phyloP scores from a whole-genome alignment of 441 rosid genomes.

The Codiaeum variegatum region DNA sequence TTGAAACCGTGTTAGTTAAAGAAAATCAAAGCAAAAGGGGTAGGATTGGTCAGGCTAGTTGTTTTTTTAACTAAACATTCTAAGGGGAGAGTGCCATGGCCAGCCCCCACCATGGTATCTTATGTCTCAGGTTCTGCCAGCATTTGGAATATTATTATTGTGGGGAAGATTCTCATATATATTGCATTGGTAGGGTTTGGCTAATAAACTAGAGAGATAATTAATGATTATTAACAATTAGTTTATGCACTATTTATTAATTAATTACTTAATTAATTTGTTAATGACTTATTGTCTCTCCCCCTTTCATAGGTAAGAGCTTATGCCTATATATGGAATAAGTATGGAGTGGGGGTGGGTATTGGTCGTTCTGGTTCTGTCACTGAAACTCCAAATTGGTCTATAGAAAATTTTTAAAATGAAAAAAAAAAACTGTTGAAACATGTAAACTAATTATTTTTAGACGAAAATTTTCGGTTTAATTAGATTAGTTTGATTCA shows the following conservation, averaged over 20 bases:
- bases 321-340: too few species aligned
- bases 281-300: not conserved
- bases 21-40: not conserved
- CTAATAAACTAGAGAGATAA: too few species aligned
- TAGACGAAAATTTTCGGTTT: too few species aligned
- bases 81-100: slow-evolving; percentile 24
- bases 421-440: too few species aligned
- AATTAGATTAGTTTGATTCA: too few species aligned
- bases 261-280: not conserved
- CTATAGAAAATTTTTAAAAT: too few species aligned
- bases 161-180: slow-evolving; percentile 39
- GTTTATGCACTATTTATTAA: not conserved
- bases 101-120: slow-evolving; percentile 46
- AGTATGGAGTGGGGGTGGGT: too few species aligned
- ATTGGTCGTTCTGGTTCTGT: too few species aligned
- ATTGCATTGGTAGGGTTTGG: slow-evolving; percentile 27
- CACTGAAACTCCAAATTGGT: too few species aligned
- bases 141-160: slow-evolving; percentile 57
- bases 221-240: too few species aligned
- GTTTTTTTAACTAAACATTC: slow-evolving; percentile 30
- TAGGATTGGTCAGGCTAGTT: not conserved
- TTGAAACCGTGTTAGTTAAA: slow-evolving; percentile 19
- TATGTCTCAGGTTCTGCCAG: slow-evolving; percentile 45
- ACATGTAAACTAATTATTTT: too few species aligned
- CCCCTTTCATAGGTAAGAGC: too few species aligned